Conservation (phyloP, 768 basidiomycete species). For the Calocybe cyanea region DNA sequence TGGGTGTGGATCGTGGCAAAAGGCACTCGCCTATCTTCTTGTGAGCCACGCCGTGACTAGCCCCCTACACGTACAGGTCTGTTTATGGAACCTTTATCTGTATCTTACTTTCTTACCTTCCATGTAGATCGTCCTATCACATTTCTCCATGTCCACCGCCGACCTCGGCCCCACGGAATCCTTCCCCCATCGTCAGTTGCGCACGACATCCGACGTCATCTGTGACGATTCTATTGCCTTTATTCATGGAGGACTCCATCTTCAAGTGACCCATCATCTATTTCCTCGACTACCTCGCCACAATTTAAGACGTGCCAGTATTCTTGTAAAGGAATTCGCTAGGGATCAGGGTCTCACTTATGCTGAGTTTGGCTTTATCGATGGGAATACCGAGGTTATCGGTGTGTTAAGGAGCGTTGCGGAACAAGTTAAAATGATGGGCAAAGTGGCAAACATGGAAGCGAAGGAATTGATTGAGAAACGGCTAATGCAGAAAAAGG, state of each 20-base stretch:
- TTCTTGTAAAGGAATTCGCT: constrained; percentile 85
- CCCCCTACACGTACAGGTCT: constrained; percentile 92
- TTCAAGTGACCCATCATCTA: constrained; percentile 96
- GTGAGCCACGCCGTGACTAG: constrained; percentile 85
- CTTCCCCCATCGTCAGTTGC: constrained; percentile 89
- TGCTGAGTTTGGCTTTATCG: constrained; percentile 86
- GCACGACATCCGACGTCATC: constrained; percentile 96
- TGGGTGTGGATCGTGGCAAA: constrained; percentile 70
- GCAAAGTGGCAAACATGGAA: constrained; percentile 76
- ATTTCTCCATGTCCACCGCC: constrained; percentile 92
- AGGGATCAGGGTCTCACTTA: constrained; percentile 81
- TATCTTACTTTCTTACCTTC: neutral
- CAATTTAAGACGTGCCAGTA: constrained; percentile 79
- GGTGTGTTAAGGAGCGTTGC: constrained; percentile 83
- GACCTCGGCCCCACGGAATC: constrained; percentile 91
- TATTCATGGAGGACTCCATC: constrained; percentile 94
- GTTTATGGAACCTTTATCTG: constrained; percentile 14
- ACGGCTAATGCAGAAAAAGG: constrained; percentile 27
- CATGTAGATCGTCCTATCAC: constrained; percentile 88
- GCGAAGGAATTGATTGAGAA: constrained; percentile 58
- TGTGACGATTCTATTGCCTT: constrained; percentile 82
- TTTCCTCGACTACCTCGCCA: constrained; percentile 95
- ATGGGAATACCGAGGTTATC: constrained; percentile 83
- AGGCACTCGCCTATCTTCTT: constrained; percentile 67
- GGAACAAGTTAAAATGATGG: constrained; percentile 79